Conservation (phyloP, 1,284 basidiomycete genomes). For the Puccinia polysora region DNA sequence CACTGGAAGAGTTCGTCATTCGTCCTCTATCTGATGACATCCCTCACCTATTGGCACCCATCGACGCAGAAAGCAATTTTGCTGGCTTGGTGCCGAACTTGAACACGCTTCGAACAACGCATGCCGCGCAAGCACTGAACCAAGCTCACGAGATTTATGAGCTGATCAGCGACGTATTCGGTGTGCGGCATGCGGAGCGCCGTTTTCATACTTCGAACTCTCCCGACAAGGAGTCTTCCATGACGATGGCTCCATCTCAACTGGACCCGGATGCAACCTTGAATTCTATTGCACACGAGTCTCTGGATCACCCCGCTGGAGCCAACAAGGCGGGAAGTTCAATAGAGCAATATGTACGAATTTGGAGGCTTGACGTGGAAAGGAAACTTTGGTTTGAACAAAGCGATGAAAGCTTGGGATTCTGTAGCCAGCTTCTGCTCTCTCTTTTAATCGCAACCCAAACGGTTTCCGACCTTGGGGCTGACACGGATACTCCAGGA, state of each 20-base stretch:
- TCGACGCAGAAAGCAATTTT: background rate
- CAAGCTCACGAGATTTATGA: slow-evolving; percentile 18
- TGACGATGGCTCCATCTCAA: slow-evolving; percentile 5
- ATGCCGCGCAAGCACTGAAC: slow-evolving; percentile 21
- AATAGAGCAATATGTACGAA: slow-evolving; percentile 18
- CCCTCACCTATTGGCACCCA: slow-evolving; percentile 17
- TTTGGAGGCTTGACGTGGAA: slow-evolving; percentile 29
- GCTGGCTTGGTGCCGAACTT: background rate
- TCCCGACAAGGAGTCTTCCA: slow-evolving; percentile 2
- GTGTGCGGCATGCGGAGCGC: slow-evolving; percentile 3
- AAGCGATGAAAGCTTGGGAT: slow-evolving; percentile 25
- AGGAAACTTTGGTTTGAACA: slow-evolving; percentile 38
- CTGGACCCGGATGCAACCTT: background rate
- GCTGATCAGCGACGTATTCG: slow-evolving; percentile 11
- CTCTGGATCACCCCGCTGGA: background rate
- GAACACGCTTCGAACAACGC: background rate
- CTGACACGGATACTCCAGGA: background rate
- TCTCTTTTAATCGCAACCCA: slow-evolving; percentile 38
- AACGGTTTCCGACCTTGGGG: slow-evolving; percentile 10
- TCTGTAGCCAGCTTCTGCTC: slow-evolving; percentile 35
- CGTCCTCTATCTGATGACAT: slow-evolving; percentile 27
- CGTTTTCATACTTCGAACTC: background rate
- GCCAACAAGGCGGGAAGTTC: background rate
- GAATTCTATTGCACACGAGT: background rate
- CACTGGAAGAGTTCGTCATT: slow-evolving; percentile 25